phyloP scores from a whole-genome alignment of 148 eudicot genomes.

The Fagopyrum homotropicum region DNA sequence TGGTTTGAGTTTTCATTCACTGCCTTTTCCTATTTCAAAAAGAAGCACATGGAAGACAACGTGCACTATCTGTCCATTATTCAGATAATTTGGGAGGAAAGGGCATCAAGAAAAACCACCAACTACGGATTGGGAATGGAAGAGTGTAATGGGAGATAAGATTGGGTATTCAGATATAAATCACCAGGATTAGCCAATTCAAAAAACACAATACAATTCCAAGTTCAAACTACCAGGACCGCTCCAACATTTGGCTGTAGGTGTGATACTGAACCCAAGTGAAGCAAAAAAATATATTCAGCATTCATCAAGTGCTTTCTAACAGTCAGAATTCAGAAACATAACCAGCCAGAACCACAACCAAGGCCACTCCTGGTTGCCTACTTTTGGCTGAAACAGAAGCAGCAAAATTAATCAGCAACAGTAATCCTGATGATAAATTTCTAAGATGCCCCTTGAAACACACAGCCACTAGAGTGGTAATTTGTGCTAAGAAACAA shows the following conservation, averaged over 20 bases:
- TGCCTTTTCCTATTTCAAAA: neutral
- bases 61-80: neutral
- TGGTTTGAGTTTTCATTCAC: neutral
- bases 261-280: neutral
- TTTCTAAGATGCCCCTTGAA: neutral
- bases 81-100: neutral
- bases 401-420: neutral
- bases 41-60: neutral
- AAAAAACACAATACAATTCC: no score
- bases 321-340: neutral
- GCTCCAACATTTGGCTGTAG: no score
- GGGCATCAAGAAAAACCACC: neutral
- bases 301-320: neutral
- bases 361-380: neutral
- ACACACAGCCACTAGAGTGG: neutral
- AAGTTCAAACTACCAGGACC: no score
- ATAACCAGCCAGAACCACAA: neutral
- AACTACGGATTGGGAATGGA: neutral
- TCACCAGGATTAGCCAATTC: neutral
- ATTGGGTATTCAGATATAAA: neutral
- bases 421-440: neutral
- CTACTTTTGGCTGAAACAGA: neutral
- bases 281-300: neutral
- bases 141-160: neutral
- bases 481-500: neutral